A percentile compares a stretch with the other conserved stretches of the same genome.
Evolutionary conservation across 352 stramenopile species (phyloP).

Genomic region (Elongisporangium undulatum): DNA sequence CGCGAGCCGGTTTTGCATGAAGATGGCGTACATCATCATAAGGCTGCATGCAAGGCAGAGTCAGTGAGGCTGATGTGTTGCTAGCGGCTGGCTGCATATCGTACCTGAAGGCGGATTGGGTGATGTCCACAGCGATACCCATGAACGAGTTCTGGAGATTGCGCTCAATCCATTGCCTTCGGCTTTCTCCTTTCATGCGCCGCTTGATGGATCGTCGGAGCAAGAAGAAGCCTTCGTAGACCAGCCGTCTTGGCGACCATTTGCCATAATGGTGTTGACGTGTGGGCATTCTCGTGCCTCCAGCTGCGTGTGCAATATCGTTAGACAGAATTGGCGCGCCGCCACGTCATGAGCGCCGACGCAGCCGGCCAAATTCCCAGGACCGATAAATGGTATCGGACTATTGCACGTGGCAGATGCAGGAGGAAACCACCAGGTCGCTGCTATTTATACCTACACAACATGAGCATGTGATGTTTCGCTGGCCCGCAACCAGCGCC

Average conservation of each 20-base stretch:
- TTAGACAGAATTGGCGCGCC: neutral
- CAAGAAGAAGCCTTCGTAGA: neutral
- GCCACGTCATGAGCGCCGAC: neutral
- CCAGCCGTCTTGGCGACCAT: neutral
- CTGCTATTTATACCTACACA: neutral
- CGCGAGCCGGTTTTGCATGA: slow-evolving; percentile 56
- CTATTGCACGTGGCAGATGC: neutral
- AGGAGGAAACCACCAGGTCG: neutral
- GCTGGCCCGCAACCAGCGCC: neutral
- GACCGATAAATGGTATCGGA: neutral
- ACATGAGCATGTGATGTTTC: neutral
- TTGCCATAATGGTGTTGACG: neutral
- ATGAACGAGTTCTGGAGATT: slow-evolving; percentile 68
- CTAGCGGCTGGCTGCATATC: neutral
- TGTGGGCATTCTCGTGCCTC: neutral
- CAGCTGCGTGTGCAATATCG: neutral
- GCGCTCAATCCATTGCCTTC: slow-evolving; percentile 64
- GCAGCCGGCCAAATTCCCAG: neutral
- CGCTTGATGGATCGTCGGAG: slow-evolving; percentile 44
- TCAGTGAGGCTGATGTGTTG: neutral
- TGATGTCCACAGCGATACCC: slow-evolving; percentile 46
- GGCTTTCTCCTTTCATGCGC: slow-evolving; percentile 58
- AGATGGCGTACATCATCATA: slow-evolving; percentile 52
- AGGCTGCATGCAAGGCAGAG: slow-evolving; percentile 14
- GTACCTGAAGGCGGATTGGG: slow-evolving; percentile 46